Evolutionary conservation across 2,329 filamentous ascomycete genomes (phyloP), one percentile per base, ranked within the genome.

Genomic region (Neonectria magnoliae): DNA sequence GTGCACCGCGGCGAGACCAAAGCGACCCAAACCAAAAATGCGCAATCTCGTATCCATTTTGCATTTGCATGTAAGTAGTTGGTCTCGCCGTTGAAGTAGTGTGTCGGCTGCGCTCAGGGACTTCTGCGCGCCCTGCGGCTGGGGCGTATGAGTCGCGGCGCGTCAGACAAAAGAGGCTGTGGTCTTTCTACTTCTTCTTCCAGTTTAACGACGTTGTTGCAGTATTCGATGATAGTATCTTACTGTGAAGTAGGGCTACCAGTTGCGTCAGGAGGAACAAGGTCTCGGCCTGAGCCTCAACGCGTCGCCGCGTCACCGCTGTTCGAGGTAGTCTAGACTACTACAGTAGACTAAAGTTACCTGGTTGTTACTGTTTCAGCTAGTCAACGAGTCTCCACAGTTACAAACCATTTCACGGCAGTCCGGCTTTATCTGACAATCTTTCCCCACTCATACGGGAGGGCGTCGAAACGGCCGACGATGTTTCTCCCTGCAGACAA

Each of bases 1-100:
- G 60, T 62, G 60, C 55, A 58, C 33, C 44, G 42, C 60, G 41
- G 42, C 42, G 11, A 20, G 47, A 18, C 25, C 25, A 38, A n/a
- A 38, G 47, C 25, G 27, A 18, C 25, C 16, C 16, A 16, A 16
- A 29, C 29, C 29, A 38, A 36, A 36, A 38, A 38, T 38, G 14
- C 36, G 36, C 36, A 38, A n/a, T 42, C 29, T 31, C 48, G 48
- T 18, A 31, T 33, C 48, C 48, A 22, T 33, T 50, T 31, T 22
- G 31, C n/a, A 42, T 42, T 51, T 31, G 48, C 27, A 51, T 33
- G 48, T 31, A 51, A 36, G 27, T 33, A 11, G 48, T 33, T 51
- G 29, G 48, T 33, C 48, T 51, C 27, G n/a, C 48, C 27, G 48
- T 27, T 29, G 25, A 20, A 14, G 22, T n/a, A 29, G 45, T 11